A percentile compares a stretch with the other conserved stretches of the same genome.
Evolutionary conservation across 495 filamentous ascomycete species (phyloP).

Genomic region (Aspergillus incahuasiensis): DNA sequence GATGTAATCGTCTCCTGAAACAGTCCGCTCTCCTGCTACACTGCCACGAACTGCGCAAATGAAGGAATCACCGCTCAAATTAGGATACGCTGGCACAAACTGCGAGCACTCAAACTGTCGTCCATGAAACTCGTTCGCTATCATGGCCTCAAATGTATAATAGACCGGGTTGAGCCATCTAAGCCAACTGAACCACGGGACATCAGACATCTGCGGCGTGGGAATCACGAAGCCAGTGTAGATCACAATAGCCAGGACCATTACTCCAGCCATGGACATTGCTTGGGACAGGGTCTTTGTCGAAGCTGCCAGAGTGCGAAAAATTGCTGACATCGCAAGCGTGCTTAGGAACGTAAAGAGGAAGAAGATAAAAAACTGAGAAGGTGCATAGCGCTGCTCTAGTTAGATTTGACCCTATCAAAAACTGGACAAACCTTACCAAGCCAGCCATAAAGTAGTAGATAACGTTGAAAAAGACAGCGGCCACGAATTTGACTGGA

Average conservation of each 20-base stretch:
- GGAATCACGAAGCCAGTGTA: conserved; percentile 48
- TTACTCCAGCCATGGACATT: conserved; percentile 45
- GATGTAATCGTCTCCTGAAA: conserved; percentile 53
- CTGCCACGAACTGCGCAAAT: conserved; percentile 53
- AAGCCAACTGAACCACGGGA: conserved; percentile 50
- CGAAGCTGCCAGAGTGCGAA: conserved; percentile 43
- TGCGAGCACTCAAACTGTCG: conserved; percentile 45
- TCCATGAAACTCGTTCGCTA: conserved; percentile 57
- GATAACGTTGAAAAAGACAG: conserved; percentile 49
- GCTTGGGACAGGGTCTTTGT: conserved; percentile 47
- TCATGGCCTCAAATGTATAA: conserved; percentile 41
- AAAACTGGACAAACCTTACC: conserved; percentile 20
- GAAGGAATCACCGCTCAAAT: conserved; percentile 41
- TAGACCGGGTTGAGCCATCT: conserved; percentile 44
- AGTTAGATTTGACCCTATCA: conserved; percentile 12
- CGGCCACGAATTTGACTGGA: conserved; percentile 48
- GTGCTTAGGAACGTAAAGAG: conserved; percentile 51
- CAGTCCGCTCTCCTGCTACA: conserved; percentile 45
- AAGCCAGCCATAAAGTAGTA: conserved; percentile 58
- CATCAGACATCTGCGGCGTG: conserved; percentile 38
- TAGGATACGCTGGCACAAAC: conserved; percentile 48
- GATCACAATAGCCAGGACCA: conserved; percentile 42
- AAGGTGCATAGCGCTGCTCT: conserved; percentile 36
- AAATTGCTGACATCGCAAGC: conserved; percentile 53
- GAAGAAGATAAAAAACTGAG: conserved; percentile 60